phyloP scores from a whole-genome alignment of 306 rosid species.

The Citrullus amarus region DNA sequence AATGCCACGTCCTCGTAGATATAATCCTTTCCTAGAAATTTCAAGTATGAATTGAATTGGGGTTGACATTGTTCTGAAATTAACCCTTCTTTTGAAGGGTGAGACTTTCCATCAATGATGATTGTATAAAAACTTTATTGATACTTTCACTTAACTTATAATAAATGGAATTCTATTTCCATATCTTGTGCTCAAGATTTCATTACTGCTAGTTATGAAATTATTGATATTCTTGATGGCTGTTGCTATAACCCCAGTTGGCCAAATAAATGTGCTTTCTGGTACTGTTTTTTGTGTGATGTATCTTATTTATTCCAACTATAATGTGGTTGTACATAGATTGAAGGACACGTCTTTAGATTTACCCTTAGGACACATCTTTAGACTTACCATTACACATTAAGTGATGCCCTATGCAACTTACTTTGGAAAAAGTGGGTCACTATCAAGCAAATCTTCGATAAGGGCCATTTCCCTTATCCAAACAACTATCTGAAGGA shows the following conservation, averaged over 20 bases:
- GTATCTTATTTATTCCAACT: constrained; percentile 2
- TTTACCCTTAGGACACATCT: background rate
- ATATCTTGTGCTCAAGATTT: background rate
- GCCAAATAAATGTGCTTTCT: background rate
- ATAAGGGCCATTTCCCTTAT: constrained; percentile 53
- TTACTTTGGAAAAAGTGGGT: constrained; percentile 39
- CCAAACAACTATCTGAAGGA: constrained; percentile 71
- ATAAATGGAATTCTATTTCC: background rate
- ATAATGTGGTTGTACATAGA: background rate
- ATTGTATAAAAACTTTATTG: background rate
- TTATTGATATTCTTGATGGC: background rate
- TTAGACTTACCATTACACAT: constrained; percentile 3
- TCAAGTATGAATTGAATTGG: background rate
- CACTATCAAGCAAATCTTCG: constrained; percentile 54
- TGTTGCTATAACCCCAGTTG: background rate
- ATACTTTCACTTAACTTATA: background rate
- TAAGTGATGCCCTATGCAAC: constrained; percentile 40
- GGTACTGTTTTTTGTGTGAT: background rate
- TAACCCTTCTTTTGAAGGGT: background rate
- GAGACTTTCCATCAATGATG: background rate
- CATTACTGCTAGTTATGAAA: background rate
- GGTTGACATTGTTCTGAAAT: background rate
- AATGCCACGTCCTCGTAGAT: background rate
- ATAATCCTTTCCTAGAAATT: background rate
- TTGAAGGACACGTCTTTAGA: constrained; percentile 6